A percentile compares a stretch with the other conserved stretches of the same genome.
Conservation (phyloP, 768 basidiomycete species). For the Suillus hirtellus region DNA sequence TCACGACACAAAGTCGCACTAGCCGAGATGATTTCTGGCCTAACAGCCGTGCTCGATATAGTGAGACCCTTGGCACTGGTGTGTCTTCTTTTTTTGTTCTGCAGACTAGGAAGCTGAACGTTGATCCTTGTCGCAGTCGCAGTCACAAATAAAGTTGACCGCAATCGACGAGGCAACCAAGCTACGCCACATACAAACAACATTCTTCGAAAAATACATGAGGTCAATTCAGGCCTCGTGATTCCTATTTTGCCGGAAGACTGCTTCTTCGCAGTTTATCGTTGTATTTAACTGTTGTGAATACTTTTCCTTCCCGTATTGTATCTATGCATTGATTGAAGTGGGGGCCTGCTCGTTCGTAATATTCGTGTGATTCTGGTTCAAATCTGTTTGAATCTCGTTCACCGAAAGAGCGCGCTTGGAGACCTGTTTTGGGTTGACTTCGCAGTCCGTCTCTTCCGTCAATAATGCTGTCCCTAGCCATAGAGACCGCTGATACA, state of each 20-base stretch:
- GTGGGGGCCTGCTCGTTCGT: background rate
- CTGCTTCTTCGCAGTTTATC: background rate
- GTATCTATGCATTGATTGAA: background rate
- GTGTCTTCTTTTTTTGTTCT: constrained; percentile 27
- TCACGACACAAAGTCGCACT: constrained; percentile 69
- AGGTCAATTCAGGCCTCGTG: constrained; percentile 47
- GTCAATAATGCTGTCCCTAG: no score
- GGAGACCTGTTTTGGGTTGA: no score
- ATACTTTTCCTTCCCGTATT: background rate
- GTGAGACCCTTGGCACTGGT: constrained; percentile 63
- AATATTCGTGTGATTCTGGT: background rate
- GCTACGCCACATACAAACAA: constrained; percentile 62
- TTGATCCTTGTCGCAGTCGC: constrained; percentile 22
- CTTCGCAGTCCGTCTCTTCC: no score
- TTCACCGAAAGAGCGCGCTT: background rate
- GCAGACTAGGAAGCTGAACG: constrained; percentile 9
- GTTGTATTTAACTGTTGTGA: background rate
- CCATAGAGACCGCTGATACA: no score
- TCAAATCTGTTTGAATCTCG: background rate
- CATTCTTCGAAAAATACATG: constrained; percentile 64
- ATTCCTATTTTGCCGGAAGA: background rate
- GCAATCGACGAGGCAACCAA: constrained; percentile 59
- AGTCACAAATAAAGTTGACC: constrained; percentile 45
- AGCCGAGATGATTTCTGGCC: constrained; percentile 68
- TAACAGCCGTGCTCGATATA: constrained; percentile 60